Base-by-base conservation (phyloP, 371 early-diverging fungal genomes). In the Rhizopus microsporus region DNA sequence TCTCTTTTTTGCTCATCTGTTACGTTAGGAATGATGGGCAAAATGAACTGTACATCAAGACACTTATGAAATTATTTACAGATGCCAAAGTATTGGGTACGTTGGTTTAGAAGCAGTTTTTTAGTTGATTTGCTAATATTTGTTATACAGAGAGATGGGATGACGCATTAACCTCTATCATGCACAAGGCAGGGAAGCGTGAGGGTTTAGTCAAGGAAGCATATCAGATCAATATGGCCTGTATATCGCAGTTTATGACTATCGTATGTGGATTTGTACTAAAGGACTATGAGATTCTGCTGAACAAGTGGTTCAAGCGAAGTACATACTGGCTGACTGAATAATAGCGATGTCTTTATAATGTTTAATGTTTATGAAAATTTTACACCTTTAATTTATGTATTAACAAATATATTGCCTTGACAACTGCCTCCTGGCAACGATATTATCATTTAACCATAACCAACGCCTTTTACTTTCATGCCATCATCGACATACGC, bases 251-350 rank as follows among this genome's bases (percentile, higher is more conserved):
- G 8, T 49, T 76, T 39, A 44, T 59, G 23, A 48, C 43, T 5
- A 49, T 70, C 31, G 57, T 77, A 10, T 69, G 72, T 59, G 65
- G 67, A 10, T 72, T 74, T 57, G 67, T 74, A 30, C 42, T 77
- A 39, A 70, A 69, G 38, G 78, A 77, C 37, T 65, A 74, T 40
- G 57, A 63, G 13, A 54, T 64, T 17, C 54, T 77, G 9, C 51
- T 77, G 6, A 57, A 67, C 44, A 71, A 74, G 51, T 77, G 78
- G 78, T 44, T 72, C 29, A 74, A 74, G 47, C 59, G 68, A n/a
- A 54, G 65, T 29, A 59, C 59, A 7, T 64, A 63, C 39, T 74
- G 74, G 70, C 43, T 67, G 8, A 55, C 46, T 30, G 62, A 67
- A 40, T 68, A 57, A 63, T 51, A 43, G 45, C 13, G 6, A 34